Evolutionary conservation across 371 early-diverging fungal species (phyloP).

Genomic region (Umbelopsis sp.): DNA sequence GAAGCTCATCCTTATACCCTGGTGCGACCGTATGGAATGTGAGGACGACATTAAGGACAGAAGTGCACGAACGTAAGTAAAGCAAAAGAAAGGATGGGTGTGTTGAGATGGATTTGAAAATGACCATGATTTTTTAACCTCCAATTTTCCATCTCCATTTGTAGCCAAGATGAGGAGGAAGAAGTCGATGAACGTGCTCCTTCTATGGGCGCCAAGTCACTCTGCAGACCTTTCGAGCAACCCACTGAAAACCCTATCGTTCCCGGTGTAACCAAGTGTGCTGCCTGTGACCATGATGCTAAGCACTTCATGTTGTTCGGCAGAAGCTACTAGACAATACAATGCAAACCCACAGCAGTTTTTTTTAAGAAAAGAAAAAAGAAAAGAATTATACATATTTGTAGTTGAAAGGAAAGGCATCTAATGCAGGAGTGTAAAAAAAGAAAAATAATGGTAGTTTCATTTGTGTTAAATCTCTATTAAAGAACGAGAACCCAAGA

Average conservation of each 20-base stretch:
- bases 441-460: too few relatives aligned
- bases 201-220: slow-evolving; percentile 99
- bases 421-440: too few relatives aligned
- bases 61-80: slow-evolving; percentile 74
- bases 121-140: too few relatives aligned
- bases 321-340: slow-evolving; percentile 79
- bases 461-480: too few relatives aligned
- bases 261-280: slow-evolving; percentile 80
- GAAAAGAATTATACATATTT: background rate
- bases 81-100: slow-evolving; percentile 21
- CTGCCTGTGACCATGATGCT: slow-evolving; percentile 82
- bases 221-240: slow-evolving; percentile 98
- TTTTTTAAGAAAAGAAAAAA: background rate
- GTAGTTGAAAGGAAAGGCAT: background rate
- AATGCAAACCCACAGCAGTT: background rate
- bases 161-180: slow-evolving; percentile 62
- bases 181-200: slow-evolving; percentile 94
- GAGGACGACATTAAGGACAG: slow-evolving; percentile 97
- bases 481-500: too few relatives aligned
- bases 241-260: slow-evolving; percentile 78
- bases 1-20: slow-evolving; percentile 91
- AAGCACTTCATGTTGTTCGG: slow-evolving; percentile 90
- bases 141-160: background rate
- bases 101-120: background rate
- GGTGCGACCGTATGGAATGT: slow-evolving; percentile 95